Percentiles rank a stretch among this genome's conserved stretches.
These are phyloP conservation scores for Corylus avellana DNA, from an alignment of 306 rosid genomes.

Conservation along the genomic window DNA sequence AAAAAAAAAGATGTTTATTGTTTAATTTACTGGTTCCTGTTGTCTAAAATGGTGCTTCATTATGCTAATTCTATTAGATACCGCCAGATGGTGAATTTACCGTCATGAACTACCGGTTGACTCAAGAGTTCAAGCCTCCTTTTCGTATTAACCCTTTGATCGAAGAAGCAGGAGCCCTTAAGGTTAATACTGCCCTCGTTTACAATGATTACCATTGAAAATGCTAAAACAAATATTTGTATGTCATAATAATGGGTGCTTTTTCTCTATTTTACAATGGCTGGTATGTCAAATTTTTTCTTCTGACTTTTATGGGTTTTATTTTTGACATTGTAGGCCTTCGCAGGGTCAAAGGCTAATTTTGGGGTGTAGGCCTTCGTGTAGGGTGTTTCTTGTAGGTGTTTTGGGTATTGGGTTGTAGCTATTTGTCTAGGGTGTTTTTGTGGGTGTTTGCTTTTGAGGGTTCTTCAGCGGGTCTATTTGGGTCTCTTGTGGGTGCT, in stretches of 20 bases:
- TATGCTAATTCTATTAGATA: slow-evolving; percentile 45
- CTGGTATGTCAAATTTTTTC: background rate
- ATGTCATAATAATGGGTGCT: background rate
- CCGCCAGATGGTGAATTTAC: slow-evolving; percentile 90
- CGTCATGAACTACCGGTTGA: slow-evolving; percentile 87
- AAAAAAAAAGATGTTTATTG: background rate
- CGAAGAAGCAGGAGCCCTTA: slow-evolving; percentile 71
- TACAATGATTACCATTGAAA: background rate
- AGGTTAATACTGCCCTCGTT: slow-evolving; percentile 43
- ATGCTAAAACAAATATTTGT: background rate
- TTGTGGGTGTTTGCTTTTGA: too few relatives aligned
- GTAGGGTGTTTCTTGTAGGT: too few relatives aligned
- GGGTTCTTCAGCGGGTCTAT: too few relatives aligned
- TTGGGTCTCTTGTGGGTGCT: too few relatives aligned
- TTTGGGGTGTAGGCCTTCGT: too few relatives aligned
- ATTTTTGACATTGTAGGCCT: background rate
- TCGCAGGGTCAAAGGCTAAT: too few relatives aligned
- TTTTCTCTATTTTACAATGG: background rate
- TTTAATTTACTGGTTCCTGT: background rate
- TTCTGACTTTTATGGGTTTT: background rate
- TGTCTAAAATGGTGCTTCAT: slow-evolving; percentile 24
- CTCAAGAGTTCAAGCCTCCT: slow-evolving; percentile 85
- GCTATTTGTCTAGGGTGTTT: too few relatives aligned
- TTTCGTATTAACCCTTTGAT: slow-evolving; percentile 73
- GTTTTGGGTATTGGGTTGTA: too few relatives aligned